phyloP scores from a whole-genome alignment of 371 early-diverging fungal species.

The Mucor indicus region DNA sequence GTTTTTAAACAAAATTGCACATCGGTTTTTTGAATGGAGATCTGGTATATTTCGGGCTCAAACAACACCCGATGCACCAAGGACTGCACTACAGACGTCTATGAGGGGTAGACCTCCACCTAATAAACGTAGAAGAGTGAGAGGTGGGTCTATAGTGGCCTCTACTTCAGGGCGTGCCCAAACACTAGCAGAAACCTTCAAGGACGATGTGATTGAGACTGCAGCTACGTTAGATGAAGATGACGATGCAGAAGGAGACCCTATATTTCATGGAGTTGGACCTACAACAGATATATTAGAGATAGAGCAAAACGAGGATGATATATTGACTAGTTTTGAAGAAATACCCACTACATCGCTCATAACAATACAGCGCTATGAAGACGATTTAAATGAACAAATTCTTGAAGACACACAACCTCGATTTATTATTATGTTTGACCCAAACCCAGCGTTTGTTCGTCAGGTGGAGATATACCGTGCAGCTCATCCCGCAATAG shows the following conservation, averaged over 20 bases:
- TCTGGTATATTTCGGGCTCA: constrained; percentile 33
- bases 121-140: constrained; percentile 75
- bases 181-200: constrained; percentile 24
- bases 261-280: neutral
- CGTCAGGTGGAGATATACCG: constrained; percentile 85
- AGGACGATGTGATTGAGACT: constrained; percentile 23
- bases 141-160: constrained; percentile 63
- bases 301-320: constrained; percentile 1
- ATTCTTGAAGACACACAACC: constrained; percentile 74
- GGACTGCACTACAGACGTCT: neutral
- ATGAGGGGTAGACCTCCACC: constrained; percentile 44
- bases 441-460: constrained; percentile 85
- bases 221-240: neutral
- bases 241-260: neutral
- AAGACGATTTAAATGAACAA: constrained; percentile 44
- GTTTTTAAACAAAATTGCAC: constrained; percentile 48
- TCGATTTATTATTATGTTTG: constrained; percentile 83
- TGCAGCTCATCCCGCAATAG: constrained; percentile 52
- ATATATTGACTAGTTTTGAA: constrained; percentile 33
- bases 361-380: constrained; percentile 67
- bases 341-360: constrained; percentile 23
- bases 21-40: constrained; percentile 69
- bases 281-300: neutral
- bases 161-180: constrained; percentile 10
- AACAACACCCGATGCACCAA: neutral